Conservation (phyloP, 208 protist genomes). For the Trichomonas vaginalis region DNA sequence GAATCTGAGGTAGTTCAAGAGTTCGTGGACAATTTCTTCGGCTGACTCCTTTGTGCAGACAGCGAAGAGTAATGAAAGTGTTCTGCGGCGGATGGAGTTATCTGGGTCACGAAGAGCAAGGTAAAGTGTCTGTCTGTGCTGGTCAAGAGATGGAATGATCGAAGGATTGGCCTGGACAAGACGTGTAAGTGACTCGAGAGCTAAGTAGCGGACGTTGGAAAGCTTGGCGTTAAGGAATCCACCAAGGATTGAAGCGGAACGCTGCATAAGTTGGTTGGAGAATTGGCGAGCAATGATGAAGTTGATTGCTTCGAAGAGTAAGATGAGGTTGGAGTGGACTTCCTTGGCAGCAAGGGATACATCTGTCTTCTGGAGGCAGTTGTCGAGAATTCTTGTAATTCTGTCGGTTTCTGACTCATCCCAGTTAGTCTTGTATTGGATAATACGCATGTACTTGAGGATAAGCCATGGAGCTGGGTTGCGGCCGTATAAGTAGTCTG, state of each 20-base stretch:
- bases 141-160: conserved; percentile 24
- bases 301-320: conserved; percentile 84
- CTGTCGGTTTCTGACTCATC: background rate
- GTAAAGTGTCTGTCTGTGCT: conserved; percentile 32
- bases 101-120: conserved; percentile 61
- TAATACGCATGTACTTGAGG: conserved; percentile 14
- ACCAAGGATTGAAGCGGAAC: background rate
- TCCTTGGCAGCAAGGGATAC: conserved; percentile 58
- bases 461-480: conserved; percentile 11
- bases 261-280: background rate
- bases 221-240: conserved; percentile 22
- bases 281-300: conserved; percentile 58
- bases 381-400: background rate
- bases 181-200: conserved; percentile 40
- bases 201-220: conserved; percentile 40
- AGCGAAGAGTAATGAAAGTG: conserved; percentile 81
- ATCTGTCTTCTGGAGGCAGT: conserved; percentile 9
- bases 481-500: background rate
- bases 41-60: conserved; percentile 76
- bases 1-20: conserved; percentile 59
- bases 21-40: conserved; percentile 67
- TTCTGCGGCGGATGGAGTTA: conserved; percentile 79
- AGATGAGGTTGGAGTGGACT: conserved; percentile 77
- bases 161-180: conserved; percentile 27
- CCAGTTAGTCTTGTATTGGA: background rate